phyloP scores from a whole-genome alignment of 805 yeast genomes.

The Pichia exigua region DNA sequence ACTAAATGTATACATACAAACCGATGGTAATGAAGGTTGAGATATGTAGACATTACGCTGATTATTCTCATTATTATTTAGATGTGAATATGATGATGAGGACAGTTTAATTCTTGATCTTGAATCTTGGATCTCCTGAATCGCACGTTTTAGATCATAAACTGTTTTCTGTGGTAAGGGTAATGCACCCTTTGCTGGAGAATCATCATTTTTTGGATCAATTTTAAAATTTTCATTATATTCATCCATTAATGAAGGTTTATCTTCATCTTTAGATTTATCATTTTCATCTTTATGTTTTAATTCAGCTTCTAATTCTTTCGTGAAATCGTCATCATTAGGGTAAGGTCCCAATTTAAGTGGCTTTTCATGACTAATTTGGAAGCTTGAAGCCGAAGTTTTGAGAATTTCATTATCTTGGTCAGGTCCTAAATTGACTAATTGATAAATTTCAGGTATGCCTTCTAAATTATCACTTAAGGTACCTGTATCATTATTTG shows the following conservation, averaged over 20 bases:
- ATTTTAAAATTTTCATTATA: slow-evolving; percentile 50
- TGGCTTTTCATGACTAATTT: slow-evolving; percentile 49
- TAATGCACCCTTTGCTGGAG: slow-evolving; percentile 66
- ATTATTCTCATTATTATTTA: slow-evolving; percentile 5
- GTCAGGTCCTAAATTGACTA: slow-evolving; percentile 25
- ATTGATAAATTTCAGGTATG: slow-evolving; percentile 34
- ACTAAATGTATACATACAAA: slow-evolving; percentile 97
- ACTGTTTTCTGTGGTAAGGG: slow-evolving; percentile 85
- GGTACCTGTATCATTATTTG: slow-evolving; percentile 34
- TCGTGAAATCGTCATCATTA: slow-evolving; percentile 72
- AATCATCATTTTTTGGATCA: slow-evolving; percentile 46
- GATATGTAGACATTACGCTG: slow-evolving; percentile 2
- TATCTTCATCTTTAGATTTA: slow-evolving; percentile 15
- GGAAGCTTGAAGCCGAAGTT: slow-evolving; percentile 24
- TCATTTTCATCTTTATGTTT: slow-evolving; percentile 62
- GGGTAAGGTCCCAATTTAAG: slow-evolving; percentile 82
- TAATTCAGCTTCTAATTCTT: slow-evolving; percentile 79
- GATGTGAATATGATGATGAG: slow-evolving; percentile 27
- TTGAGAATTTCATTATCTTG: slow-evolving; percentile 22
- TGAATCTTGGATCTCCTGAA: slow-evolving; percentile 73
- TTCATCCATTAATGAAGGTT: slow-evolving; percentile 51
- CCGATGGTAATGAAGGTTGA: slow-evolving; percentile 84
- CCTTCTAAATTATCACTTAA: slow-evolving; percentile 42
- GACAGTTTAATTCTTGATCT: slow-evolving; percentile 65
- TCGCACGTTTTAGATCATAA: slow-evolving; percentile 70